Percentiles rank a stretch among this genome's conserved stretches.
Evolutionary conservation across 768 basidiomycete genomes (phyloP).

Genomic region (Crucibulum laeve): DNA sequence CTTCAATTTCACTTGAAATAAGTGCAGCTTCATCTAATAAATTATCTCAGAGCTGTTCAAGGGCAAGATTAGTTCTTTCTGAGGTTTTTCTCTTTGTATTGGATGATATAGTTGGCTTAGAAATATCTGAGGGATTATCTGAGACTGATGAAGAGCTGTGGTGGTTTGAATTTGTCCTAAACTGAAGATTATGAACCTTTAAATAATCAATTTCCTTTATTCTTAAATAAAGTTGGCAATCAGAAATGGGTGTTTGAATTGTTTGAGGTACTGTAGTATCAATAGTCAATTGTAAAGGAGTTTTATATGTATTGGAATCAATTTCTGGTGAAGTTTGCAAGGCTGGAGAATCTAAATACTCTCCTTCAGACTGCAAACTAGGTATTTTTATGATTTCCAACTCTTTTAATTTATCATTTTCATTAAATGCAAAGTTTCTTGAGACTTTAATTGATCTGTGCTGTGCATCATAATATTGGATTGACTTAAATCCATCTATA

Average conservation of each 20-base stretch:
- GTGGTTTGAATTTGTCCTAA: background rate
- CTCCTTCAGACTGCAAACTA: conserved; percentile 15
- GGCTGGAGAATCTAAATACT: conserved; percentile 5
- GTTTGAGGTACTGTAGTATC: background rate
- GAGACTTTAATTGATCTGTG: conserved; percentile 15
- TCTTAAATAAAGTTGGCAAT: background rate
- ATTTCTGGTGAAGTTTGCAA: conserved; percentile 6
- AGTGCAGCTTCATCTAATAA: conserved; percentile 3
- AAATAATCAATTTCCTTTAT: background rate
- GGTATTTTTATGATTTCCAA: conserved; percentile 4
- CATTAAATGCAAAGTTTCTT: conserved; percentile 19
- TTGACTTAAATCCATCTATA: conserved; percentile 16
- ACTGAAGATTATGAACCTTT: background rate
- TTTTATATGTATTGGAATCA: background rate
- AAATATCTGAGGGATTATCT: background rate
- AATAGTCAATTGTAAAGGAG: too few species aligned
- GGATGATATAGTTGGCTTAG: background rate
- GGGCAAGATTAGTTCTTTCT: background rate
- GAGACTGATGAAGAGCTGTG: background rate
- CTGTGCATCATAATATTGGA: conserved; percentile 17
- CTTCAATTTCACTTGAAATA: conserved; percentile 1
- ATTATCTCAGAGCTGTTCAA: background rate
- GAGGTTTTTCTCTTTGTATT: background rate
- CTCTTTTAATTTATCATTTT: conserved; percentile 11
- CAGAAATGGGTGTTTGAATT: background rate